Base-by-base conservation (phyloP, 805 yeast genomes). In the Nakazawaea wyomingensis region DNA sequence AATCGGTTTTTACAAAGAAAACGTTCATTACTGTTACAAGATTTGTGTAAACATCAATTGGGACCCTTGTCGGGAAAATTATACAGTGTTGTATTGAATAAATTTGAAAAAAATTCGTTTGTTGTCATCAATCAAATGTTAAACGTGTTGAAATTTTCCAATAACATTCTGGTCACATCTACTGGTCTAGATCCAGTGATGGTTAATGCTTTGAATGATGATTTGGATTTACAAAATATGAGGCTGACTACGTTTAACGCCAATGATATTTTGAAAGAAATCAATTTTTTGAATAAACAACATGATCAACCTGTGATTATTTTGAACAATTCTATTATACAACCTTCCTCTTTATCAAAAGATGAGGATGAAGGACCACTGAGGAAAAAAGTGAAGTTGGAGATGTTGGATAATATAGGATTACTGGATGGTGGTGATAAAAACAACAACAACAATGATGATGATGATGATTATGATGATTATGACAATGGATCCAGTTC, bases 31-130 rank as follows among this genome's bases (percentile, higher is more conserved):
- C 84, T 84, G 50, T 68, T 93, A 13, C 76, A 68, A 1, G 75
- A 76, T 27, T 70, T 84, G 39, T 84, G 82, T 11, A 68, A 71
- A 24, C 81, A 83, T 36, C 71, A 87, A 42, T 61, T 89, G 26
- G 98, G 98, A 3, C 62, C 71, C 5, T 60, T 84, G 2, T 70
- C 95, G 0, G 71, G 93, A 0, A 61, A 68, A 34, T 71, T 93
- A 9, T 91, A 85, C 56, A 68, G 69, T 36, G 59, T 69, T 9
- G 78, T 81, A 3, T 70, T 93, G 45, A 50, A 61, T 14, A 55
- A 72, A 31, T 67, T 85, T 16, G 96, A 88, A 57, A 69, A 65
- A 49, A 65, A 64, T 38, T 73, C 82, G 4, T 75, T 77, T 6
- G 60, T 60, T 16, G 48, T 49, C 13, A 29, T 37, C 7, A 39